Evolutionary conservation across 148 eudicot genomes (phyloP), one percentile per base, ranked within the genome.

Genomic region (Dianthus caryophyllus): DNA sequence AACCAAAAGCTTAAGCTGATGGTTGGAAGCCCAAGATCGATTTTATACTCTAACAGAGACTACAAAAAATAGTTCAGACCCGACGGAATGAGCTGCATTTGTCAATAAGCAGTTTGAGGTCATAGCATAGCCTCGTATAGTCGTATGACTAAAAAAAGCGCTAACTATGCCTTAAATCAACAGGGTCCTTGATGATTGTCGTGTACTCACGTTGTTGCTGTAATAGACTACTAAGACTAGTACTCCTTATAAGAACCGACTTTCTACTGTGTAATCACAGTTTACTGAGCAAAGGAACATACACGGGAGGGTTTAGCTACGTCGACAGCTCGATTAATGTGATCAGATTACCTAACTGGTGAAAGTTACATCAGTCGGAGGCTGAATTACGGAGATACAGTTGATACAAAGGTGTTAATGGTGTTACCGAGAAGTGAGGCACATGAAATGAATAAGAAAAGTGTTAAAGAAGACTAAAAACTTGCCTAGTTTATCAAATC

Each of bases 401-500:
- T 39, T 26, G 30, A 56, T 59, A 30, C 38, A 43, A 41, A 22
- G 24, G 30, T 2, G 38, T 51, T 57, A 58, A 43, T 38, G 56
- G 24, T 47, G 55, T 17, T 24, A 60, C 53, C 38, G 9, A 57
- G 46, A 41, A 6, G 11, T 41, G 44, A 17, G 59, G 15, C 22
- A 11, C 8, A 29, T 50, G 51, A 44, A 5, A 56, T 29, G 49
- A 41, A 41, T 41, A 9, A 52, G 48, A 44, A n/a, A 18, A 61
- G 65, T 27, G 69, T 49, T 59, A 25, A 46, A 39, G 31, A n/a
- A 52, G 26, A 47, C 17, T 43, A 49, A 46, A 39, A 46, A 39
- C 51, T 3, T 47, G 66, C 33, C 65, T 62, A 64, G 52, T 53
- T 70, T 48, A 38, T 73, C 66, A 51, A 65, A 65, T 71, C 52